Percentiles rank a stretch among this genome's conserved stretches.
These are phyloP conservation scores for Aspergillus avenaceus DNA, from an alignment of 495 filamentous ascomycete genomes.

Conservation along the genomic window DNA sequence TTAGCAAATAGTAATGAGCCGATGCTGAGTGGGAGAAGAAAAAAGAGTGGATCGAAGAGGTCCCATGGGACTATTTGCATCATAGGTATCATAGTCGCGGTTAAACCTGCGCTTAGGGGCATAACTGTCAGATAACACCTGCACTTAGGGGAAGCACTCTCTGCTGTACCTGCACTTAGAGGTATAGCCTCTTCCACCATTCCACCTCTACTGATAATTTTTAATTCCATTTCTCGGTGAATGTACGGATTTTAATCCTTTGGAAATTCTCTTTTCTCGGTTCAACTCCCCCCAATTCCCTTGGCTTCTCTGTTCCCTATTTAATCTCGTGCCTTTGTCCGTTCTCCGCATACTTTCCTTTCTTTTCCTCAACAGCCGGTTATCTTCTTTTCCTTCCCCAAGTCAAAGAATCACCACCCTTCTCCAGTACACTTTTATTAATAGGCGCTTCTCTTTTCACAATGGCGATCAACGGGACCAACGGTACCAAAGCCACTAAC, in stretches of 20 bases:
- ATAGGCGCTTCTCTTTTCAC: constrained; percentile 3
- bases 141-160: neutral
- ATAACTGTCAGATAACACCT: neutral
- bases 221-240: neutral
- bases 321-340: too few species aligned
- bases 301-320: constrained; percentile 4
- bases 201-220: constrained; percentile 5
- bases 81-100: constrained; percentile 3
- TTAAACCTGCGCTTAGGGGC: constrained; percentile 41
- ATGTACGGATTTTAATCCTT: too few species aligned
- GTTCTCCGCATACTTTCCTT: too few species aligned
- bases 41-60: neutral
- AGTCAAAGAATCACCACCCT: neutral
- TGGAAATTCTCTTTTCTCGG: constrained; percentile 1
- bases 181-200: constrained; percentile 50
- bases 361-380: constrained; percentile 1
- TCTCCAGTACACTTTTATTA: neutral
- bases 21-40: neutral
- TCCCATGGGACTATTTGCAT: constrained; percentile 1
- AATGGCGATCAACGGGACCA: constrained; percentile 14
- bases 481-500: constrained; percentile 27
- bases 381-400: neutral
- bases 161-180: constrained; percentile 59
- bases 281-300: constrained; percentile 2
- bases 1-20: neutral